Base-by-base conservation (phyloP, 2,329 filamentous ascomycete genomes). In the Xenoacremonium recifei region DNA sequence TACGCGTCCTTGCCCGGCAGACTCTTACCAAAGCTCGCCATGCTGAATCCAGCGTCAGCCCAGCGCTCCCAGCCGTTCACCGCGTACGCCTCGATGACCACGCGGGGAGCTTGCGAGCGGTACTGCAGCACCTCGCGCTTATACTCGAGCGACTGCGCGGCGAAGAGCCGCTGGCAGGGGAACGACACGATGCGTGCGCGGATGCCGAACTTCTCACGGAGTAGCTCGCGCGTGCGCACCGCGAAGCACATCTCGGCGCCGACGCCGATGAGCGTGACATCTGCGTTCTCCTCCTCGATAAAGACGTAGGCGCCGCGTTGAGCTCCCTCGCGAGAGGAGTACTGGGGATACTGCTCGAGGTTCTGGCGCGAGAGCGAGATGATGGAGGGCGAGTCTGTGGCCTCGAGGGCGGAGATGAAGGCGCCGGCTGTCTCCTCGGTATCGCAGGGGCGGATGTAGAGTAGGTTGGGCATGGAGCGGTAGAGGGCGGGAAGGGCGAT, bases 81-180 rank as follows among this genome's bases (percentile, higher is more conserved):
- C 2, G 73, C 69, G 54, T 79, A 82, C 1, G 79, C 75, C 60
- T 85, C 81, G 32, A 84, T 76, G 4, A 82, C 75, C 13, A 85
- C 74, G 1, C 68, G 62, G 0, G 76, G 74, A 2, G 70, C 63
- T 32, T 67, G 66, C 50, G 68, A 63, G 20, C 66, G 63, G 40
- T 61, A 62, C 34, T 61, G 62, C 34, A 82, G 61, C 2, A 73
- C 69, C 2, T 68, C 51, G 1, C 71, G 66, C 49, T 69, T 64
- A 45, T 77, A 78, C 44, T 68, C 66, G 4, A 62, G 47, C 1
- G 67, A 41, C 48, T 77, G 70, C 6, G 50, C 44, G 29, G 72
- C 63, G 45, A 74, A 73, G 7, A 71, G 58, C 7, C 69, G 57
- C 50, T 69, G 68, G 45, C 70, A 72, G 2, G 70, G 71, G 55